Conservation (phyloP, 2,329 filamentous ascomycete genomes). For the Biscogniauxia sp. region DNA sequence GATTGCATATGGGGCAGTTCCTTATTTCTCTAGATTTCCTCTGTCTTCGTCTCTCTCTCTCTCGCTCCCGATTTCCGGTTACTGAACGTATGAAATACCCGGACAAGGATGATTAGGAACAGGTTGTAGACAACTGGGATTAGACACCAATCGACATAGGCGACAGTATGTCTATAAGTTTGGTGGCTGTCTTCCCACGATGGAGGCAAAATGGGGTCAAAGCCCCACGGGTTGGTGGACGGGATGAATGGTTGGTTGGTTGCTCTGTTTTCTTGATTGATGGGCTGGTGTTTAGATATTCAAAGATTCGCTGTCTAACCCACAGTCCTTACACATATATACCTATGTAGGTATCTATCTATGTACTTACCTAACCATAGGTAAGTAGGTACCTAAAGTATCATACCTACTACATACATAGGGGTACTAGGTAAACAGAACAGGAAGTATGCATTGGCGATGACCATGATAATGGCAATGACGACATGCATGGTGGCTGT, state of each 20-base stretch:
- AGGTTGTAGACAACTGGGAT: constrained; percentile 3
- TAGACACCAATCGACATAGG: background rate
- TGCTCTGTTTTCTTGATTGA: no score
- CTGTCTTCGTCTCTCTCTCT: background rate
- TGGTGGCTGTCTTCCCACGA: background rate
- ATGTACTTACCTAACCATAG: background rate
- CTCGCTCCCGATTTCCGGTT: constrained; percentile 12
- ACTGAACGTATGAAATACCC: constrained; percentile 13
- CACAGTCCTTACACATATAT: background rate
- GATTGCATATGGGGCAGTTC: constrained; percentile 23
- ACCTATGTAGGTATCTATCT: no score
- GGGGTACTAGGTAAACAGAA: no score
- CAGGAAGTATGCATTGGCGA: no score
- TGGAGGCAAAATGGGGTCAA: background rate
- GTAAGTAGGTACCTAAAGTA: no score
- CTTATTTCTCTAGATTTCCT: constrained; percentile 22
- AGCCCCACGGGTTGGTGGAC: background rate
- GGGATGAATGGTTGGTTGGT: background rate
- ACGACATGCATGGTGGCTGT: no score
- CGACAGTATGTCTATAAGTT: background rate
- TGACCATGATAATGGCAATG: no score
- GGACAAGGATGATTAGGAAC: constrained; percentile 13
- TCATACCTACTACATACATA: no score
- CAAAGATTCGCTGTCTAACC: background rate
- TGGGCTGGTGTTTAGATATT: background rate